Conservation (phyloP, 345 rosid species). For the Corchorus capsularis region DNA sequence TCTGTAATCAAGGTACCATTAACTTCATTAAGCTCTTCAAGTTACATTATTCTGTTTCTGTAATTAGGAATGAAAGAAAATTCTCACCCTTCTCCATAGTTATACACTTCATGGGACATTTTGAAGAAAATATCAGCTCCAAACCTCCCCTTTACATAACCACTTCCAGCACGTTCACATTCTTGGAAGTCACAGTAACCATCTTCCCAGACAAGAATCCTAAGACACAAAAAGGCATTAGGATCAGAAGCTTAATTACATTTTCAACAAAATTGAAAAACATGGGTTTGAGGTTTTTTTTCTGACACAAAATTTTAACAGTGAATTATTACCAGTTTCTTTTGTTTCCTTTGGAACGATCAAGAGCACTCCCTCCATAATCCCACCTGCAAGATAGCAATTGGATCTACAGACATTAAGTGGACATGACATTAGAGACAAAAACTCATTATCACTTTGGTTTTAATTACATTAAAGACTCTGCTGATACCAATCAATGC, state of each 20-base stretch:
- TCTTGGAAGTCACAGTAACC: conserved; percentile 69
- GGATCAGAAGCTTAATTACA: conserved; percentile 5
- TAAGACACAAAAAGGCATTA: conserved; percentile 19
- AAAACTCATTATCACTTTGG: background rate
- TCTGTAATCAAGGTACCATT: conserved; percentile 37
- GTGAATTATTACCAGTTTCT: conserved; percentile 66
- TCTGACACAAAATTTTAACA: background rate
- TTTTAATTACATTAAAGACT: background rate
- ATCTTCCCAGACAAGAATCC: conserved; percentile 88
- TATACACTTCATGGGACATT: conserved; percentile 82
- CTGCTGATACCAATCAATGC: background rate
- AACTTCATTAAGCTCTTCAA: background rate
- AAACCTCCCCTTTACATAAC: conserved; percentile 49
- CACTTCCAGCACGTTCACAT: conserved; percentile 52
- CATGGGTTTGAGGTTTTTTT: background rate
- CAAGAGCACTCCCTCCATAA: conserved; percentile 61
- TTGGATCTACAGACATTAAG: conserved; percentile 9
- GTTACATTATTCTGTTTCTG: background rate
- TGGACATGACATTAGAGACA: background rate
- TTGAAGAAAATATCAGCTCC: conserved; percentile 75
- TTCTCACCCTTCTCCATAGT: conserved; percentile 74
- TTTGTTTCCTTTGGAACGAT: conserved; percentile 68
- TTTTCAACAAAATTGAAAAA: background rate
- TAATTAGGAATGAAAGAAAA: background rate
- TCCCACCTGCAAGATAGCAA: conserved; percentile 68